These are phyloP conservation scores for Verticillium zaregamsianum DNA, from an alignment of 2,329 filamentous ascomycete species.

Conservation along the genomic window DNA sequence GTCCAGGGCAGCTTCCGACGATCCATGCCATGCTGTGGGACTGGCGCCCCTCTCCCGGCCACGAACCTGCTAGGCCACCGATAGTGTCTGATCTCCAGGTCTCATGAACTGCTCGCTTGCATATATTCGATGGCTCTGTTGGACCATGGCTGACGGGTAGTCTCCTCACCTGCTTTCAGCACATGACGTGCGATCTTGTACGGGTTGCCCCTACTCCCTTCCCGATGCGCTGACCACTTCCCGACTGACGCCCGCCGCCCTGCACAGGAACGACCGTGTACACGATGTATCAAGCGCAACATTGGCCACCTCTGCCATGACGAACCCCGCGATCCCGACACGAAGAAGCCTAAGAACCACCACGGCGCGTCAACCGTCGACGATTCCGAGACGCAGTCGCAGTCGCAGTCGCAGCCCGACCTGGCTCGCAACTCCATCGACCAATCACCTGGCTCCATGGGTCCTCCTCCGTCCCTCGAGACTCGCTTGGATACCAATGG, in stretches of 20 bases:
- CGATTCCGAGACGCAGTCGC: conserved; percentile 52
- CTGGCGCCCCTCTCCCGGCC: neutral
- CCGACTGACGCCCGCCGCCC: conserved; percentile 19
- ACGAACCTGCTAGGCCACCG: neutral
- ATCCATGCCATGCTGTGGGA: neutral
- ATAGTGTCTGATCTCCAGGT: neutral
- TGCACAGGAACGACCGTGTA: conserved; percentile 84
- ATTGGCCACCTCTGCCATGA: conserved; percentile 98
- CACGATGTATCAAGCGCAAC: conserved; percentile 95
- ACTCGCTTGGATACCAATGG: neutral
- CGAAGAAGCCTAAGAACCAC: conserved; percentile 74
- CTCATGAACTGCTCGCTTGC: neutral
- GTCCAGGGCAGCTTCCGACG: conserved; percentile 1
- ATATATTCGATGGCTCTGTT: conserved; percentile 11
- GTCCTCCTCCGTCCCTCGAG: conserved; percentile 43
- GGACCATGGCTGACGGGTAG: conserved; percentile 40
- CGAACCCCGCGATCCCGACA: conserved; percentile 79
- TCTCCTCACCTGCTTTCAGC: conserved; percentile 49
- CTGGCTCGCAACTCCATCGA: conserved; percentile 53
- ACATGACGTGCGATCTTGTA: conserved; percentile 93
- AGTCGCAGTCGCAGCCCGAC: conserved; percentile 32
- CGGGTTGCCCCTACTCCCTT: conserved; percentile 31
- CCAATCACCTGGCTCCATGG: conserved; percentile 50
- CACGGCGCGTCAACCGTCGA: conserved; percentile 53
- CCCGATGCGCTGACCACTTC: conserved; percentile 12